Evolutionary conservation across 345 rosid genomes (phyloP), one percentile per base, ranked within the genome.

Genomic region (Microcos paniculata): DNA sequence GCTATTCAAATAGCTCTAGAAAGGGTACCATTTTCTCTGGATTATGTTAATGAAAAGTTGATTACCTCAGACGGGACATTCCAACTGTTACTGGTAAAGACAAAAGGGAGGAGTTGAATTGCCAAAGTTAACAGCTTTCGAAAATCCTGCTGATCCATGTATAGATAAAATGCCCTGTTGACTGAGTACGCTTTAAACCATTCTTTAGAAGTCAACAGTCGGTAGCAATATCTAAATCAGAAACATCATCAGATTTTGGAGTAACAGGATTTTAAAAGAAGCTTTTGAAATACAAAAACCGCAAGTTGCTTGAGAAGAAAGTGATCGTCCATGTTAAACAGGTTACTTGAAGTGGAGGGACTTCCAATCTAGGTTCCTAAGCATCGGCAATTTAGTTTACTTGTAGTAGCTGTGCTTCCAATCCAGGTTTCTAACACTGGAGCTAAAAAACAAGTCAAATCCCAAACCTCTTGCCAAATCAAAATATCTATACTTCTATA

Each of bases 261-360:
- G 55, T 8, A 43, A 43, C 35, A 66, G 4, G 11, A 13, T 24
- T 66, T 10, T 24, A 11, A 15, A 61, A 63, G 13, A 42, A 42
- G 45, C 8, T 23, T 40, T 42, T 12, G 13, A 42, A 23, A 42
- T 42, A 42, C 18, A 43, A 13, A 45, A 66, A 45, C 16, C 35
- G 71, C 71, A 66, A 45, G 55, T 65, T 65, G 70, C 70, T 65
- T 65, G 11, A 4, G 23, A 23, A 14, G 68, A 62, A 62, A 62
- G 15, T 8, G 68, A 62, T 10, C 23, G 8, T 33, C 45, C 67
- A 16, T 33, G 45, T 62, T 31, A 28, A 42, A 62, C 3, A 33
- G 51, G 31, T 64, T 21, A 15, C 69, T 64, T 38, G 69, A 40
- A 64, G 69, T 64, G 49, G 46, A 64, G 19, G 49, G 11, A 64